A percentile compares a stretch with the other conserved stretches of the same genome.
Conservation (phyloP, 345 rosid genomes). For the Camelina neglecta region DNA sequence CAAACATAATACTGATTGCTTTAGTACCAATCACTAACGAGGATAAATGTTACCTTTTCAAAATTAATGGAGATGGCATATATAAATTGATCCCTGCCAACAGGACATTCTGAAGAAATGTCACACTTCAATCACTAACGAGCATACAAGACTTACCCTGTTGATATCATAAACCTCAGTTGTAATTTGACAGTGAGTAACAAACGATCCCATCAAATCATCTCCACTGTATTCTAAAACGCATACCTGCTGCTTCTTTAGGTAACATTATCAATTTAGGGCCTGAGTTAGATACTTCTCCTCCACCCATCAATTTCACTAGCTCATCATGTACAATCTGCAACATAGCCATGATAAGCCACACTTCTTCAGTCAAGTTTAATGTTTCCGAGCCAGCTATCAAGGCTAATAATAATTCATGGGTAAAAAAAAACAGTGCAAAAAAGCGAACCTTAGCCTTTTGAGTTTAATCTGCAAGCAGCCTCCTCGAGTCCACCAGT, state of each 20-base stretch:
- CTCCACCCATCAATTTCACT: too few relatives aligned
- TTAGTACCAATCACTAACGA: not conserved
- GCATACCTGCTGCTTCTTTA: slow-evolving; percentile 77
- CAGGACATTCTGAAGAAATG: slow-evolving; percentile 69
- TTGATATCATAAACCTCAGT: slow-evolving; percentile 17
- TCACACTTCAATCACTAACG: slow-evolving; percentile 75
- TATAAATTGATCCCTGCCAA: slow-evolving; percentile 76
- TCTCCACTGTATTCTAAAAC: not conserved
- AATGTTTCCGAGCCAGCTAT: too few relatives aligned
- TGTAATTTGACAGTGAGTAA: slow-evolving; percentile 23
- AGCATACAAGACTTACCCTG: slow-evolving; percentile 96
- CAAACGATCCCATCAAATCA: not conserved
- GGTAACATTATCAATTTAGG: slow-evolving; percentile 47
- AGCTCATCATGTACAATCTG: too few relatives aligned
- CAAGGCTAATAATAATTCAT: too few relatives aligned
- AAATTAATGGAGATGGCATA: slow-evolving; percentile 3
- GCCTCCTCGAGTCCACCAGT: slow-evolving; percentile 83
- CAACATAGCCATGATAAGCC: too few relatives aligned
- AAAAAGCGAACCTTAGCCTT: slow-evolving; percentile 64
- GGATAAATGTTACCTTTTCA: not conserved
- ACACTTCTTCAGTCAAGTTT: too few relatives aligned
- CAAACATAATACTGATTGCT: slow-evolving; percentile 8
- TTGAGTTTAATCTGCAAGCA: slow-evolving; percentile 93
- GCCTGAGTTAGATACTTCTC: too few relatives aligned
- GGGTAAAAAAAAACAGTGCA: too few relatives aligned